Conservation (phyloP, 1,284 basidiomycete genomes). For the Chalciporus sp. region DNA sequence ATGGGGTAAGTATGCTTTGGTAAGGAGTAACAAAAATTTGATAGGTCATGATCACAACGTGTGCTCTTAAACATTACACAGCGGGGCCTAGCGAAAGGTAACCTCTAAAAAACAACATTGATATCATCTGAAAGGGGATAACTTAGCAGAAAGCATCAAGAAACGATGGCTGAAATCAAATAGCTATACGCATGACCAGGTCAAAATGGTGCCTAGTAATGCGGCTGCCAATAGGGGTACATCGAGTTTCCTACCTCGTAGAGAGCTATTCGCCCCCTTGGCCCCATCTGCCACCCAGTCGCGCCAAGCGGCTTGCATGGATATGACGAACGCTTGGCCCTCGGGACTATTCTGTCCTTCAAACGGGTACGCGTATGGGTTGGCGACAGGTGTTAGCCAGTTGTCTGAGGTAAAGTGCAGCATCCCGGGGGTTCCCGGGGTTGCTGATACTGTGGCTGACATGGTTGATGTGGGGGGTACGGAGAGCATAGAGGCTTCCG, state of each 20-base stretch:
- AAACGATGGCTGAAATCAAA: not conserved
- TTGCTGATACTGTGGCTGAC: constrained; percentile 14
- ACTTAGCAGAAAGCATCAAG: not conserved
- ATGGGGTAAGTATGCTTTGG: no score
- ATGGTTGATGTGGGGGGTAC: no score
- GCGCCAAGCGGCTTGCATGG: constrained; percentile 70
- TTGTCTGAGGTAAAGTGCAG: constrained; percentile 50
- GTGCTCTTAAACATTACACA: no score
- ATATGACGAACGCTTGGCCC: constrained; percentile 70
- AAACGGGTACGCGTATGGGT: constrained; percentile 58
- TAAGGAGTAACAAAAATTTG: no score
- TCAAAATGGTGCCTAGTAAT: not conserved
- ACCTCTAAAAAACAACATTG: no score
- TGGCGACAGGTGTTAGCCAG: constrained; percentile 71
- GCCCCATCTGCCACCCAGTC: constrained; percentile 65
- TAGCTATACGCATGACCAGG: not conserved
- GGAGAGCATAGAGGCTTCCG: no score
- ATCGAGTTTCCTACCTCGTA: not conserved
- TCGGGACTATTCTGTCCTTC: constrained; percentile 57
- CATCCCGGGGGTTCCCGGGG: constrained; percentile 18
- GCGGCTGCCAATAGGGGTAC: not conserved
- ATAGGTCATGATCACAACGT: no score
- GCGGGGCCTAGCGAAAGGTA: no score
- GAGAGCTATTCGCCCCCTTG: constrained; percentile 42
- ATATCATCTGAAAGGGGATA: no score